Conservation (phyloP, 129 eudicot species). For the Tanacetum coccineum region DNA sequence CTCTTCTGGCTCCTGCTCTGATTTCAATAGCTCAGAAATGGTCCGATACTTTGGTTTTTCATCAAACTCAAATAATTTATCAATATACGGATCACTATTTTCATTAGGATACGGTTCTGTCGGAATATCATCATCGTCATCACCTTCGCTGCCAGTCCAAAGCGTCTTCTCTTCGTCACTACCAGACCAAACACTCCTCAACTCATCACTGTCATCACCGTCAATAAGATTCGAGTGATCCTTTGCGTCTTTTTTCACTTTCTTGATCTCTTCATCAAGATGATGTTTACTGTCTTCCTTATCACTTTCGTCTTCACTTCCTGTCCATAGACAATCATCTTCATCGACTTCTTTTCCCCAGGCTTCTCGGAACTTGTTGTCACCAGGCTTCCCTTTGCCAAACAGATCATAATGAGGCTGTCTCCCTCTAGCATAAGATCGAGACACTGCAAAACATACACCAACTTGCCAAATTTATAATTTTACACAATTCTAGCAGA, state of each 20-base stretch:
- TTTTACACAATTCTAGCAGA: too few relatives aligned
- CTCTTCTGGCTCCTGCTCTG: constrained; percentile 80
- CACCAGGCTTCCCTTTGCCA: constrained; percentile 54
- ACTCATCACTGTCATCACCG: constrained; percentile 89
- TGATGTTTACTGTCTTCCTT: constrained; percentile 31
- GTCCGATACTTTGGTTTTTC: constrained; percentile 75
- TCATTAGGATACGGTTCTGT: constrained; percentile 82
- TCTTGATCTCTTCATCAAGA: constrained; percentile 62
- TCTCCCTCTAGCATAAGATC: constrained; percentile 51
- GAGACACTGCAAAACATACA: constrained; percentile 38
- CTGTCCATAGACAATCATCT: constrained; percentile 79
- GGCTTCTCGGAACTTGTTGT: constrained; percentile 65
- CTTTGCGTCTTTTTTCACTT: constrained; percentile 67
- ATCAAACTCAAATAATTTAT: constrained; percentile 79
- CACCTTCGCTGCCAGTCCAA: constrained; percentile 86
- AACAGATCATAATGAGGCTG: constrained; percentile 63
- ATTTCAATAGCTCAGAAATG: constrained; percentile 57
- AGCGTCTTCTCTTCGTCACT: constrained; percentile 89
- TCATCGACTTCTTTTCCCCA: constrained; percentile 72
- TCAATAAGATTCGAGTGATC: constrained; percentile 64
- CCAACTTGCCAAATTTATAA: too few relatives aligned
- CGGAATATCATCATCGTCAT: constrained; percentile 73
- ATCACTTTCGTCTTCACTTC: constrained; percentile 83
- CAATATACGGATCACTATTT: constrained; percentile 73
- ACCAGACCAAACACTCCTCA: constrained; percentile 78